Evolutionary conservation across 768 basidiomycete species (phyloP), one percentile per base, ranked within the genome.

Genomic region (Kwoniella pini): DNA sequence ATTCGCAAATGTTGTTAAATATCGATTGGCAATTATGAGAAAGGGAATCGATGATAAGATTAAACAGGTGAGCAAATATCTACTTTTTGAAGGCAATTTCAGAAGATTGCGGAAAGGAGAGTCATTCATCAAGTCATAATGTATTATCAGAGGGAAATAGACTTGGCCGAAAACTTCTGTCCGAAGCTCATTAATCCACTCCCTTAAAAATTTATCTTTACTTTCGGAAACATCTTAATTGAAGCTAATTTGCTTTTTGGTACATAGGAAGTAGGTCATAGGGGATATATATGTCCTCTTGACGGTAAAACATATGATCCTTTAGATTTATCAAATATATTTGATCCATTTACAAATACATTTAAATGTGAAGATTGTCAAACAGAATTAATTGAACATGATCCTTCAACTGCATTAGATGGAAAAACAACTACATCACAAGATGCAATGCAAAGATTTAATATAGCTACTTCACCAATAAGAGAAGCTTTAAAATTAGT

Each of bases 1-100:
- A 73, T 94, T 97, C 76, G 93, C 91, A 80, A 93, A 98, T 79
- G 93, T 98, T 45, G 90, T 95, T 79, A 97, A 98, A 78, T 99
- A 95, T 91, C 84, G 94, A 39, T 86, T 98, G 54, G 90, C 90
- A 4, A 89, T 90, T 75, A 93, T 97, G 91, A 84, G 90, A 64
- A 84, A 87, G 63, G 85, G 86, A 62, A 91, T 99, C 64, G 93
- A 98, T 80, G 87, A 88, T 30, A 87, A 87, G 54, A 82, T 95
- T 67, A 88, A 92, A 65, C 91, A 94, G 79, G 94, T 92, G 62
- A 57, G 85, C 81, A 1, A 28, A 27, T 21, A 21, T 30, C n/a
- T 12, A 30, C 28, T 36, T 6, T 17, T 9, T 6, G 4, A 10
- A 12, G 6, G 30, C 15, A 13, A n/a, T 24, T 27, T 10, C 28